These are phyloP conservation scores for Prunus fruticosa DNA, from an alignment of 306 rosid genomes.

Conservation along the genomic window DNA sequence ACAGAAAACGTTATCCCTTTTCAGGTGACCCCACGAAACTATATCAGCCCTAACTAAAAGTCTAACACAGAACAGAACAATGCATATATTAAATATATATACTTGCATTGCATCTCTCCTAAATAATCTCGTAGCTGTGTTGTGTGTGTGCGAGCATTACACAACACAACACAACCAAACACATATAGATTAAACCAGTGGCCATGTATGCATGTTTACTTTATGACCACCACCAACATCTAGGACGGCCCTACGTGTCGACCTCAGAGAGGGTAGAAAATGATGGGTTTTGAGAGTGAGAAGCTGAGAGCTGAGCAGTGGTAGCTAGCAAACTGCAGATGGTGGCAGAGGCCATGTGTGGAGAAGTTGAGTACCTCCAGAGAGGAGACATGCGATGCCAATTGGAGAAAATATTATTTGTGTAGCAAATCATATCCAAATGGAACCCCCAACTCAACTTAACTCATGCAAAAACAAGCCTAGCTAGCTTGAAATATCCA, in stretches of 20 bases:
- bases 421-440: not conserved
- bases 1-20: not conserved
- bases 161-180: too few relatives aligned
- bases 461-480: not conserved
- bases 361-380: constrained; percentile 32
- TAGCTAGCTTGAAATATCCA: not conserved
- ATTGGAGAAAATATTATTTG: constrained; percentile 14
- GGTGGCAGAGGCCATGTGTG: constrained; percentile 42
- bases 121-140: not conserved
- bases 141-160: not conserved
- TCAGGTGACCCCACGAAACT: not conserved
- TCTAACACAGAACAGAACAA: not conserved
- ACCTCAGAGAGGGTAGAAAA: constrained; percentile 34
- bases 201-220: not conserved
- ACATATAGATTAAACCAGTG: not conserved
- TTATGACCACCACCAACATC: constrained; percentile 4
- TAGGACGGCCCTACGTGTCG: constrained; percentile 44
- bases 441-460: too few relatives aligned
- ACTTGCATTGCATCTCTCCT: not conserved
- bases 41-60: not conserved
- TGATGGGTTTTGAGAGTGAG: constrained; percentile 42
- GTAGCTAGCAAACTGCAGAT: constrained; percentile 8
- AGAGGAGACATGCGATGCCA: constrained; percentile 47
- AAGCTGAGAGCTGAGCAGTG: constrained; percentile 28
- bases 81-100: not conserved